Conservation (phyloP, 139 green algal species). For the Mychonastes homosphaera region DNA sequence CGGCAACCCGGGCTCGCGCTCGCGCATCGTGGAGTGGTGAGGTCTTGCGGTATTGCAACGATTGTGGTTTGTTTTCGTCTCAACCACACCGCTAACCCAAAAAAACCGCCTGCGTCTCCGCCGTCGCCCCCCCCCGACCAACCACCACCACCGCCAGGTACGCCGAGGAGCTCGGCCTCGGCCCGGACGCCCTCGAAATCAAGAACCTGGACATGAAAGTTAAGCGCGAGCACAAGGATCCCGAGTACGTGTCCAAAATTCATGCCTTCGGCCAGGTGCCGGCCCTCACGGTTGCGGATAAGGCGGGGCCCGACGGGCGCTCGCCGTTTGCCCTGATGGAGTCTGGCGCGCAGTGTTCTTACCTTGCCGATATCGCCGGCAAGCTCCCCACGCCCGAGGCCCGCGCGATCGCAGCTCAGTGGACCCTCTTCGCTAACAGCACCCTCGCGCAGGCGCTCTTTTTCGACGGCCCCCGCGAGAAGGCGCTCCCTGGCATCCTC, state of each 20-base stretch:
- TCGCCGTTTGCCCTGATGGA: too few relatives aligned
- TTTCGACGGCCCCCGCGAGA: constrained; percentile 14
- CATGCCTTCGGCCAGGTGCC: constrained; percentile 33
- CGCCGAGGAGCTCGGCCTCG: constrained; percentile 21
- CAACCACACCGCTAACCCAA: background rate
- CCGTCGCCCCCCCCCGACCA: background rate
- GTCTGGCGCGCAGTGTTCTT: background rate
- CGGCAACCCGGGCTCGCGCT: constrained; percentile 3
- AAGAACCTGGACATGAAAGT: constrained; percentile 27
- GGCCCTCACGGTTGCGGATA: constrained; percentile 17
- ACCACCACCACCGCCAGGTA: too few relatives aligned
- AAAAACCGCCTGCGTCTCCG: background rate
- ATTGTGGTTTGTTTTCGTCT: background rate
- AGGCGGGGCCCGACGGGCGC: too few relatives aligned
- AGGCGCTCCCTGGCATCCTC: constrained; percentile 23
- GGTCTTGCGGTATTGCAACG: background rate
- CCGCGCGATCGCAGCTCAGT: constrained; percentile 10
- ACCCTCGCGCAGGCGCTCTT: constrained; percentile 22
- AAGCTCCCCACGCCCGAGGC: background rate
- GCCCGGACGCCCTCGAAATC: constrained; percentile 16
- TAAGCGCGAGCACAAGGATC: constrained; percentile 26
- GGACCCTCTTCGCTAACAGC: constrained; percentile 32
- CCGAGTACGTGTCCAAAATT: constrained; percentile 20
- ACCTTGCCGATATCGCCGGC: background rate
- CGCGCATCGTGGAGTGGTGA: background rate